These are phyloP conservation scores for Populus hybrid DNA, from an alignment of 441 rosid species.

Conservation along the genomic window DNA sequence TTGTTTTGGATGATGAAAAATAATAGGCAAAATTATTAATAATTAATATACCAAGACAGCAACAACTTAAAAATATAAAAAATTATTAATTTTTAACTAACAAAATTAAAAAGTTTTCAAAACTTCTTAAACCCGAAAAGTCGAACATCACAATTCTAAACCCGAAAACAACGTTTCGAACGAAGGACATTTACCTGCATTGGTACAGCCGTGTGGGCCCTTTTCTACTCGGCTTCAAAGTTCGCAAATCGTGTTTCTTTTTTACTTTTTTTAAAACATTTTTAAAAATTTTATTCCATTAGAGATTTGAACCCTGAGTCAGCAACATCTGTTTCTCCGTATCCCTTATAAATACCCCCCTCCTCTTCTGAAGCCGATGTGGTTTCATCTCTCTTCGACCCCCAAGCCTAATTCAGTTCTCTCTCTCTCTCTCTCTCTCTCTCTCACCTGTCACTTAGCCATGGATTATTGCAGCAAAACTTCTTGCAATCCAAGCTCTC, in stretches of 20 bases:
- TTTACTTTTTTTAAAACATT: too few relatives aligned
- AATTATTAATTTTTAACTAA: too few relatives aligned
- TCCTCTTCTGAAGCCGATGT: background rate
- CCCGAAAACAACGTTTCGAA: too few relatives aligned
- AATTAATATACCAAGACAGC: too few relatives aligned
- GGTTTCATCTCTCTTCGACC: background rate
- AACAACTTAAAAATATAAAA: too few relatives aligned
- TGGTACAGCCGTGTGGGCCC: slow-evolving; percentile 17
- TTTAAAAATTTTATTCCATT: too few relatives aligned
- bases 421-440: background rate
- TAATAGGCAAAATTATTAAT: too few relatives aligned
- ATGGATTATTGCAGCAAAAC: slow-evolving; percentile 39
- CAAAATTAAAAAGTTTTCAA: too few relatives aligned
- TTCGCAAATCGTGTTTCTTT: background rate
- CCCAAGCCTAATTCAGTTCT: background rate
- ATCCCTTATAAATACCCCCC: background rate
- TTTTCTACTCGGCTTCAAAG: slow-evolving; percentile 8
- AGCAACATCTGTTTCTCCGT: slow-evolving; percentile 22
- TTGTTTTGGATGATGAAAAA: too few relatives aligned
- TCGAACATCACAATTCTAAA: too few relatives aligned
- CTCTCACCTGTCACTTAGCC: background rate
- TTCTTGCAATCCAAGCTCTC: slow-evolving; percentile 25
- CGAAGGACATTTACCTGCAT: too few relatives aligned
- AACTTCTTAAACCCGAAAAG: too few relatives aligned
- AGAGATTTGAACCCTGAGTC: slow-evolving; percentile 40